A percentile compares a stretch with the other conserved stretches of the same genome.
Evolutionary conservation across 2,329 filamentous ascomycete genomes (phyloP).

Genomic region (Trichophyton verrucosum): DNA sequence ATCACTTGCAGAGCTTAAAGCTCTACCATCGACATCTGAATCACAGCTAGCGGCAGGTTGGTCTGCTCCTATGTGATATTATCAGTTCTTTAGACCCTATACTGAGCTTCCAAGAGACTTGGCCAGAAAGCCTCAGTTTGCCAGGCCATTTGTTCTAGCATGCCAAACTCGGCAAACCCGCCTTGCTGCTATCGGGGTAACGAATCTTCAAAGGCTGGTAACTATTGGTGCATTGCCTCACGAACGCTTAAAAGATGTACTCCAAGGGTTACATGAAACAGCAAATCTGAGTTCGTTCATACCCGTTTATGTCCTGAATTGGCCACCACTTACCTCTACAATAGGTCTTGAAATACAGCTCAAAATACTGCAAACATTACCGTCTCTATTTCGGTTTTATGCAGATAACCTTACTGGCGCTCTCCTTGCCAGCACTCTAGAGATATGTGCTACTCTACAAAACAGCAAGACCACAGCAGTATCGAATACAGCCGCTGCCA

Average conservation of each 20-base stretch:
- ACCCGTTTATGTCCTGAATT: background rate
- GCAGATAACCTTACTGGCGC: constrained; percentile 67
- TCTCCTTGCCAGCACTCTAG: constrained; percentile 66
- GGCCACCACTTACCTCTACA: constrained; percentile 11
- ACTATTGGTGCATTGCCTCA: constrained; percentile 68
- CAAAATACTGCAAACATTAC: constrained; percentile 86
- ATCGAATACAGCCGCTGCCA: constrained; percentile 92
- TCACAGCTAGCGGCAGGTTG: constrained; percentile 59
- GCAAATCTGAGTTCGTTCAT: constrained; percentile 51
- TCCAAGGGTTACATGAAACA: constrained; percentile 78
- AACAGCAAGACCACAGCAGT: constrained; percentile 86
- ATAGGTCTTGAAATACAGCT: constrained; percentile 74
- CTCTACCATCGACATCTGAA: constrained; percentile 61
- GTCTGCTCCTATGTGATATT: constrained; percentile 12
- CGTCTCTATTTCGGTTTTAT: constrained; percentile 83
- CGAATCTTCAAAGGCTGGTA: constrained; percentile 79
- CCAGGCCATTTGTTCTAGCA: constrained; percentile 86
- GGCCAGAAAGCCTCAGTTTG: constrained; percentile 66
- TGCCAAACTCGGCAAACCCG: constrained; percentile 84
- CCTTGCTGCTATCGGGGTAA: constrained; percentile 74
- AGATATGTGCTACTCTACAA: constrained; percentile 85
- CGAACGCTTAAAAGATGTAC: constrained; percentile 67
- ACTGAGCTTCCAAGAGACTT: constrained; percentile 51
- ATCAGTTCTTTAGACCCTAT: constrained; percentile 9
- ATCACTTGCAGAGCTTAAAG: constrained; percentile 78